Percentiles rank a stretch among this genome's conserved stretches.
Conservation (phyloP, 2,329 filamentous ascomycete species). For the Xylaria digitata region DNA sequence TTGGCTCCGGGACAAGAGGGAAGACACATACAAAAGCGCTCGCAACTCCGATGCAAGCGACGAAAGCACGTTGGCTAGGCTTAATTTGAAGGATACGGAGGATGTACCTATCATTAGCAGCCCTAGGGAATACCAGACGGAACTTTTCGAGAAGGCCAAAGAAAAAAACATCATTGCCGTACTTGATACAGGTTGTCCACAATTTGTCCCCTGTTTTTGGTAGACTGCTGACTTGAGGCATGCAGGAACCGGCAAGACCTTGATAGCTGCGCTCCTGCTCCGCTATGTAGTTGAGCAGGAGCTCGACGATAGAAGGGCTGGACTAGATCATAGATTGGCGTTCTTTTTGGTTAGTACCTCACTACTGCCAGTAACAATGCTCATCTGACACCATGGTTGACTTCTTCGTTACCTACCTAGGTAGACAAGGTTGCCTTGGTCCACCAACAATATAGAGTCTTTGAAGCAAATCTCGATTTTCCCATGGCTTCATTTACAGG, state of each 20-base stretch:
- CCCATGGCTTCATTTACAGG: slow-evolving; percentile 81
- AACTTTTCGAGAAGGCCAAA: slow-evolving; percentile 90
- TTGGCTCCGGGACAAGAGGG: slow-evolving; percentile 35
- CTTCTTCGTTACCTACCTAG: slow-evolving; percentile 50
- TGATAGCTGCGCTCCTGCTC: slow-evolving; percentile 91
- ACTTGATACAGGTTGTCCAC: slow-evolving; percentile 78
- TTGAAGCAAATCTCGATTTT: slow-evolving; percentile 83
- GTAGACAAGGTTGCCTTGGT: slow-evolving; percentile 90
- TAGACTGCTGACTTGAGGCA: slow-evolving; percentile 28
- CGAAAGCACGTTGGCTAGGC: not conserved
- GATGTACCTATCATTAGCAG: slow-evolving; percentile 73
- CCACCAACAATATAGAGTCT: slow-evolving; percentile 86
- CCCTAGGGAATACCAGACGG: slow-evolving; percentile 89
- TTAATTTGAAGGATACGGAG: slow-evolving; percentile 51
- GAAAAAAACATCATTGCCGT: slow-evolving; percentile 90
- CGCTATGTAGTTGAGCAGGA: slow-evolving; percentile 81
- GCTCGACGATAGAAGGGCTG: slow-evolving; percentile 72
- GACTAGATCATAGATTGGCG: slow-evolving; percentile 71
- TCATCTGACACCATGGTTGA: slow-evolving; percentile 22
- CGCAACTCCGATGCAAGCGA: not conserved
- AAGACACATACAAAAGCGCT: slow-evolving; percentile 16
- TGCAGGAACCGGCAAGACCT: slow-evolving; percentile 87
- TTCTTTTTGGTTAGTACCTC: slow-evolving; percentile 80
- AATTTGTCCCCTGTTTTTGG: not conserved
- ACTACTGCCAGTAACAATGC: not conserved